A percentile compares a stretch with the other conserved stretches of the same genome.
Evolutionary conservation across 108 stramenopile species (phyloP).

Genomic region (Nitzschia inconspicua): DNA sequence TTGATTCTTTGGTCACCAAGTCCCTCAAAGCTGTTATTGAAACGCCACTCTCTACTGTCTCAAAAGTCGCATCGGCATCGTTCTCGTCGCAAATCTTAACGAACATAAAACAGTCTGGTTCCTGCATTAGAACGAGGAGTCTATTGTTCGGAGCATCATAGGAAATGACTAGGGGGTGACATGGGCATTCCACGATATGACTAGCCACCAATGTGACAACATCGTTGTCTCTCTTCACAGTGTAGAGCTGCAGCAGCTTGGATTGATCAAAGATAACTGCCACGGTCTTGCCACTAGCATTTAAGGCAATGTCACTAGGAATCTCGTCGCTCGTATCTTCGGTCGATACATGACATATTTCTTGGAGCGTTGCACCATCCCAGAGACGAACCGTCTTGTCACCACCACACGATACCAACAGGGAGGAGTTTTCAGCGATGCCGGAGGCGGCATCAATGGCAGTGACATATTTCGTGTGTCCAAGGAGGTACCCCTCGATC

Average conservation of each 20-base stretch:
- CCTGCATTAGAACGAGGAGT: conserved; percentile 44
- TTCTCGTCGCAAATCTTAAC: conserved; percentile 17
- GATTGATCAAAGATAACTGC: conserved; percentile 41
- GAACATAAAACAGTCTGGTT: conserved; percentile 43
- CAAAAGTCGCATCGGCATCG: conserved; percentile 13
- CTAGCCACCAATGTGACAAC: conserved; percentile 1
- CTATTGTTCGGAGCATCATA: conserved; percentile 24
- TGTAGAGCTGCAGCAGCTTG: conserved; percentile 36
- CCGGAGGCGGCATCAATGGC: conserved; percentile 31
- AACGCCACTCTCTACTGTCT: conserved; percentile 7
- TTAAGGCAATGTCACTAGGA: conserved; percentile 25
- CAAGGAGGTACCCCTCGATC: conserved; percentile 72
- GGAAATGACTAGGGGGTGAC: conserved; percentile 39
- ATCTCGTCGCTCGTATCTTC: conserved; percentile 21
- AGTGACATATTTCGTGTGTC: conserved; percentile 71
- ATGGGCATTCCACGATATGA: conserved; percentile 37
- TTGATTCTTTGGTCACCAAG: conserved; percentile 8
- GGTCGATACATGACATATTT: conserved; percentile 29
- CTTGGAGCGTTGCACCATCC: conserved; percentile 41
- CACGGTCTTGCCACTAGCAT: conserved; percentile 7
- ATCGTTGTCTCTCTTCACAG: background rate
- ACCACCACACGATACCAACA: conserved; percentile 59
- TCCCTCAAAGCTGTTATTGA: conserved; percentile 3
- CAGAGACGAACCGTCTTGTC: conserved; percentile 75
- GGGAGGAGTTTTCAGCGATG: background rate